Evolutionary conservation across 208 protist species (phyloP).

Genomic region (Trypanosoma vivax): DNA sequence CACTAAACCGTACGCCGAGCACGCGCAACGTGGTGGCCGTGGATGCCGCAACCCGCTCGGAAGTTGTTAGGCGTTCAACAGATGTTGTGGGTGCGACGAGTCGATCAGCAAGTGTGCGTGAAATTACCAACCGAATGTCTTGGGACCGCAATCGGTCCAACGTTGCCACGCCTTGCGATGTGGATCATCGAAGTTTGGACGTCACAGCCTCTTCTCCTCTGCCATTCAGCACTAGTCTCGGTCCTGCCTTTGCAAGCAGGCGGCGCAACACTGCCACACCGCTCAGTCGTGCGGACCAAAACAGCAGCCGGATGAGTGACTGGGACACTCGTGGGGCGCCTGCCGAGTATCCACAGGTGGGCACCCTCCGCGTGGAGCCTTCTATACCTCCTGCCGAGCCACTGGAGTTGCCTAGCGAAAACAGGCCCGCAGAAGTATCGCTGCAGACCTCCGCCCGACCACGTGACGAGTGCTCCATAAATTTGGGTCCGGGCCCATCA

Average conservation of each 20-base stretch:
- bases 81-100: too few species aligned
- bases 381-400: constrained; percentile 42
- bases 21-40: too few species aligned
- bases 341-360: constrained; percentile 24
- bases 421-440: constrained; percentile 43
- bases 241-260: too few species aligned
- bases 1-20: too few species aligned
- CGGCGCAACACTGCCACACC: constrained; percentile 22
- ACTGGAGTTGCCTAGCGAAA: constrained; percentile 45
- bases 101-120: too few species aligned
- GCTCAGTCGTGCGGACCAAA: constrained; percentile 13
- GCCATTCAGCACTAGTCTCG: constrained; percentile 1
- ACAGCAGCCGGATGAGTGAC: constrained; percentile 5
- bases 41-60: too few species aligned
- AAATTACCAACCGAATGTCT: too few species aligned
- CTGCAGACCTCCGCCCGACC: constrained; percentile 67
- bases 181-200: background rate
- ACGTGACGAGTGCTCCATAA: constrained; percentile 37
- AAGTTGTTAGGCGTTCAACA: too few species aligned
- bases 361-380: constrained; percentile 19
- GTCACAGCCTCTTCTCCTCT: background rate
- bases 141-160: background rate
- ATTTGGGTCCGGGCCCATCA: constrained; percentile 64
- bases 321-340: background rate
- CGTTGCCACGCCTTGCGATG: too few species aligned